These are phyloP conservation scores for Kodamaea restingae DNA, from an alignment of 805 yeast species.

Conservation along the genomic window DNA sequence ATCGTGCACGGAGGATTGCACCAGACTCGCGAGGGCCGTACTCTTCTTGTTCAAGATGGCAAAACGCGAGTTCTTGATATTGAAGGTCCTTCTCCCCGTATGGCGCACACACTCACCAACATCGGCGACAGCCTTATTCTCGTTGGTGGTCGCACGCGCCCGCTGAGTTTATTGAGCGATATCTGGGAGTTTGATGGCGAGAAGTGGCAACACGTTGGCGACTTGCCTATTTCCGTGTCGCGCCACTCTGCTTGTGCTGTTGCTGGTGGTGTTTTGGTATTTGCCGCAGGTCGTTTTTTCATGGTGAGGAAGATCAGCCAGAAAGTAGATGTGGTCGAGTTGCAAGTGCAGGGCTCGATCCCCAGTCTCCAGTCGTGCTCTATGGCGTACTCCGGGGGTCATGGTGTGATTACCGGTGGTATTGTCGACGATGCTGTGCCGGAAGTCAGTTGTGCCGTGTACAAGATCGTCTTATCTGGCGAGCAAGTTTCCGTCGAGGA, in stretches of 20 bases:
- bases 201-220: slow-evolving; percentile 38
- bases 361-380: slow-evolving; percentile 33
- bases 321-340: slow-evolving; percentile 29
- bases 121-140: slow-evolving; percentile 28
- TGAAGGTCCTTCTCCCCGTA: slow-evolving; percentile 38
- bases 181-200: slow-evolving; percentile 19
- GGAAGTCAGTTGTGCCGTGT: slow-evolving; percentile 28
- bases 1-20: slow-evolving; percentile 40
- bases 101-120: slow-evolving; percentile 53
- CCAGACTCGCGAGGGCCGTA: slow-evolving; percentile 24
- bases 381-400: slow-evolving; percentile 25
- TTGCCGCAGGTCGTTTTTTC: slow-evolving; percentile 29
- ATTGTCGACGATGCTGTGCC: slow-evolving; percentile 25
- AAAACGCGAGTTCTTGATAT: background rate
- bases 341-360: slow-evolving; percentile 20
- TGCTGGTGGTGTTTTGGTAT: slow-evolving; percentile 36
- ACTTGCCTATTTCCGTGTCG: slow-evolving; percentile 44
- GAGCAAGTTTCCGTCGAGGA: slow-evolving; percentile 3
- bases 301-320: background rate
- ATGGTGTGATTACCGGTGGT: slow-evolving; percentile 52
- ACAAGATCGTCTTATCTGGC: slow-evolving; percentile 26
- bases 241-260: slow-evolving; percentile 44
- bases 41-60: slow-evolving; percentile 2
- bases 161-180: slow-evolving; percentile 41
- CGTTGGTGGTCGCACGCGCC: slow-evolving; percentile 68